Evolutionary conservation across 2,329 filamentous ascomycete genomes (phyloP), one percentile per base, ranked within the genome.

Genomic region (Cladophialophora bantiana): DNA sequence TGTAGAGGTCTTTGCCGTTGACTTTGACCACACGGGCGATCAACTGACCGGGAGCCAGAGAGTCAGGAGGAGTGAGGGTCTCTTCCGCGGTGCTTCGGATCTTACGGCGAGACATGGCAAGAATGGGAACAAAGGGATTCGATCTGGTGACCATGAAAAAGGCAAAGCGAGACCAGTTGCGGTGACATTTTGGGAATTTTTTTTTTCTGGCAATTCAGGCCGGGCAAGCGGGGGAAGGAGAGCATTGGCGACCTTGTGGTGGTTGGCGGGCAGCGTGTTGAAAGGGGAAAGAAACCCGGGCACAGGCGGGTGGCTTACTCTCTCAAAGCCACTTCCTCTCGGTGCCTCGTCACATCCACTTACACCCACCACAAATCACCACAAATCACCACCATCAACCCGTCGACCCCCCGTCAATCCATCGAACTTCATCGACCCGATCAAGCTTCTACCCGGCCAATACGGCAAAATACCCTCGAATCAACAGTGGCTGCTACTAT

Each of bases 1-100:
- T 86, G 83, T 96, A 98, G 50, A 96, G 84, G 78, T 91, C 96
- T 81, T 97, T 97, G 72, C 94, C 94, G 72, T 93, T 90, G 52
- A 90, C 90, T 78, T 92, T 91, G 75, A 91, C 81, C 65, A 97
- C 89, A 65, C 89, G 90, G 18, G 91, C 93, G 67, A 99, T 86
- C 59, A 83, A 83, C 75, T 89, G 86, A 36, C 77, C 78, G n/a
- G 79, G 73, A 4, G 80, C 66, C 20, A 90, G 79, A 6, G 77
- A 74, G 65, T 80, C 76, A 82, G 94, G 82, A 76, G 90, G 78
- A 76, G 82, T 78, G 80, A 88, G 77, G 82, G 89, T 83, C 78
- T 92, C 90, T 76, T 94, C 88, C 56, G 90, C 91, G 15, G 92
- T 92, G 20, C 92, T 92, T 65, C 90, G 86, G 62, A 95, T 82